Conservation (phyloP, 2,329 filamentous ascomycete species). For the Epichloe uncinata region DNA sequence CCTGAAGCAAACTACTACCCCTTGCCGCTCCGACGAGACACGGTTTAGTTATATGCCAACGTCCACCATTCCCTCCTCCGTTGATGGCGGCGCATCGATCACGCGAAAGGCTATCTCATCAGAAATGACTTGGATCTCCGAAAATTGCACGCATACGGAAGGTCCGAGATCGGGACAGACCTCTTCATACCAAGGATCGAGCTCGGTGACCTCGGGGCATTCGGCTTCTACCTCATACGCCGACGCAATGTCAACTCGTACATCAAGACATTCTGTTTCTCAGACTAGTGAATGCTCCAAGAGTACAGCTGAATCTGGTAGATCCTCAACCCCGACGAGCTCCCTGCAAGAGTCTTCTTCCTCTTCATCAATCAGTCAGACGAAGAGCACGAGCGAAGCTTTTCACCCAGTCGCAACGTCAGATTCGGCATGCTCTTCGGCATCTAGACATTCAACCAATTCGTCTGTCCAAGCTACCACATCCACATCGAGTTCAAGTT, state of each 20-base stretch:
- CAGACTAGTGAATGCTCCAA: not conserved
- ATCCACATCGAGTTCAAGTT: not conserved
- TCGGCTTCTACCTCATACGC: not conserved
- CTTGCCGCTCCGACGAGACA: not conserved
- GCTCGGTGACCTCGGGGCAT: not conserved
- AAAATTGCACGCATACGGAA: not conserved
- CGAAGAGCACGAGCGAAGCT: not conserved
- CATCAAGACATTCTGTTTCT: not conserved
- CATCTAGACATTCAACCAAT: not conserved
- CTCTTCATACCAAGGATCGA: not conserved
- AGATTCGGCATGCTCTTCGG: constrained; percentile 1
- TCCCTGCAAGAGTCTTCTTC: not conserved
- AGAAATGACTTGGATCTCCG: not conserved
- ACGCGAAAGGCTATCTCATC: not conserved
- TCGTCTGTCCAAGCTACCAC: not conserved
- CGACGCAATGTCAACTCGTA: not conserved
- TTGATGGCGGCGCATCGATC: not conserved
- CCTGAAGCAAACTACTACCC: not conserved
- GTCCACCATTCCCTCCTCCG: not conserved
- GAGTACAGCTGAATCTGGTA: not conserved
- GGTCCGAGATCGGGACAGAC: not conserved
- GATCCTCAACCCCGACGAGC: not conserved
- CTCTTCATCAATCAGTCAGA: not conserved
- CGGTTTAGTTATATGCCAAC: not conserved
- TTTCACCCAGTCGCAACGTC: not conserved